A percentile compares a stretch with the other conserved stretches of the same genome.
Evolutionary conservation across 352 stramenopile genomes (phyloP).

Genomic region (Phytophthora europaea): DNA sequence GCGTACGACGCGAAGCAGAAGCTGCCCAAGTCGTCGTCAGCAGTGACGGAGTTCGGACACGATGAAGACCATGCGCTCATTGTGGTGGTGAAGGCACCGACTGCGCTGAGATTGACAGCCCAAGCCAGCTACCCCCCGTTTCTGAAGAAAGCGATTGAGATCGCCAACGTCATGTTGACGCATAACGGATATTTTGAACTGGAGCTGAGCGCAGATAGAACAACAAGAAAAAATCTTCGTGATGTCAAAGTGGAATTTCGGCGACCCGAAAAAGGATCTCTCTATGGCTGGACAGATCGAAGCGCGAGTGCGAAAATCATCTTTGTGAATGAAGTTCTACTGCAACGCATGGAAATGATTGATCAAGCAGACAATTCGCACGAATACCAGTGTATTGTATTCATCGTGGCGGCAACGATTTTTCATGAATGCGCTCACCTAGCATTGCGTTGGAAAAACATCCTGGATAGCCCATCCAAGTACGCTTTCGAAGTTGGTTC

Average conservation of each 20-base stretch:
- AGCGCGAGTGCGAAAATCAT: not conserved
- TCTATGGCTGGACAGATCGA: slow-evolving; percentile 6
- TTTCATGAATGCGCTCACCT: slow-evolving; percentile 9
- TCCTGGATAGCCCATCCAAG: not conserved
- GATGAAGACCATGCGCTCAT: not conserved
- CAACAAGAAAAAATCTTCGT: slow-evolving; percentile 3
- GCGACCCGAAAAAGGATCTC: slow-evolving; percentile 2
- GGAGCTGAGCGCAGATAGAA: not conserved
- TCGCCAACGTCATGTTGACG: slow-evolving; percentile 2
- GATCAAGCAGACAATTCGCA: not conserved
- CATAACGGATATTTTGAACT: not conserved
- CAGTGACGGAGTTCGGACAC: no score
- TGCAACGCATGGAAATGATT: not conserved
- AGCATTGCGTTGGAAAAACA: slow-evolving; percentile 4
- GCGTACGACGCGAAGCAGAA: no score
- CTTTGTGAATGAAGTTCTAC: slow-evolving; percentile 7
- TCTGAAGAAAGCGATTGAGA: slow-evolving; percentile 6
- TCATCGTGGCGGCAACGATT: slow-evolving; percentile 3
- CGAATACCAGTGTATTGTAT: slow-evolving; percentile 7
- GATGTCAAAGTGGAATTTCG: slow-evolving; percentile 5
- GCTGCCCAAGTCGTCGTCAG: no score
- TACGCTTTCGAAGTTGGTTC: not conserved
- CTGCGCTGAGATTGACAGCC: not conserved
- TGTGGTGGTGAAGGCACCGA: not conserved
- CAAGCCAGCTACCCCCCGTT: slow-evolving; percentile 4